Conservation (phyloP, 1,284 basidiomycete genomes). For the Takashimella koratensis region DNA sequence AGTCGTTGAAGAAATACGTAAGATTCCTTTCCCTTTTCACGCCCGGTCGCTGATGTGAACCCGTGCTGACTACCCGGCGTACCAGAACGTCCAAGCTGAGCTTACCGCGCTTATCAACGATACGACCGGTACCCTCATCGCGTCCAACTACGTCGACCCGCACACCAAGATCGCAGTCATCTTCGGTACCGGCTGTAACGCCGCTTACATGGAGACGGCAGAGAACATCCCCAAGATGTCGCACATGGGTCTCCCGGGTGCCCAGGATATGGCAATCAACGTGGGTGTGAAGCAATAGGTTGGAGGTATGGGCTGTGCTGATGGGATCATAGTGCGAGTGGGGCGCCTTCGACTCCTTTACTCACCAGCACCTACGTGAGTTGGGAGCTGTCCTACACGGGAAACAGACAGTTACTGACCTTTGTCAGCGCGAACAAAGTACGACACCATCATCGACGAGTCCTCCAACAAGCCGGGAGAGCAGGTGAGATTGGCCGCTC, state of each 20-base stretch:
- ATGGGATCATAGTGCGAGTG: slow-evolving; percentile 49
- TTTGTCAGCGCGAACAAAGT: slow-evolving; percentile 71
- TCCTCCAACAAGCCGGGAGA: slow-evolving; percentile 94
- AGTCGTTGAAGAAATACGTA: slow-evolving; percentile 67
- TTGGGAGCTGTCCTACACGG: no score
- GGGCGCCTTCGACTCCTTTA: slow-evolving; percentile 96
- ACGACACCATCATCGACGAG: slow-evolving; percentile 88
- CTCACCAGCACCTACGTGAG: slow-evolving; percentile 79
- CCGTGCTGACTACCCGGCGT: not conserved
- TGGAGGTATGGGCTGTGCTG: not conserved
- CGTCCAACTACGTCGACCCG: slow-evolving; percentile 92
- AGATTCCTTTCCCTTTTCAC: no score
- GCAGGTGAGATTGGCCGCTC: slow-evolving; percentile 57
- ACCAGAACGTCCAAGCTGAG: slow-evolving; percentile 59
- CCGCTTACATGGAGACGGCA: slow-evolving; percentile 92
- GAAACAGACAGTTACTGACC: slow-evolving; percentile 8
- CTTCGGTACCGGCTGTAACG: slow-evolving; percentile 98
- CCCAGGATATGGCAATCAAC: slow-evolving; percentile 90
- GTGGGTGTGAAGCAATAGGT: slow-evolving; percentile 50
- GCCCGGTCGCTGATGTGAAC: no score
- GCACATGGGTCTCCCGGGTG: slow-evolving; percentile 61
- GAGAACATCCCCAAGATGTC: slow-evolving; percentile 71
- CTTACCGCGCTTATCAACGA: slow-evolving; percentile 91
- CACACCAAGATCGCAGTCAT: slow-evolving; percentile 90
- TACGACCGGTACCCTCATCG: slow-evolving; percentile 94